Evolutionary conservation across 208 protist species (phyloP).

Genomic region (Crithidia bombi): DNA sequence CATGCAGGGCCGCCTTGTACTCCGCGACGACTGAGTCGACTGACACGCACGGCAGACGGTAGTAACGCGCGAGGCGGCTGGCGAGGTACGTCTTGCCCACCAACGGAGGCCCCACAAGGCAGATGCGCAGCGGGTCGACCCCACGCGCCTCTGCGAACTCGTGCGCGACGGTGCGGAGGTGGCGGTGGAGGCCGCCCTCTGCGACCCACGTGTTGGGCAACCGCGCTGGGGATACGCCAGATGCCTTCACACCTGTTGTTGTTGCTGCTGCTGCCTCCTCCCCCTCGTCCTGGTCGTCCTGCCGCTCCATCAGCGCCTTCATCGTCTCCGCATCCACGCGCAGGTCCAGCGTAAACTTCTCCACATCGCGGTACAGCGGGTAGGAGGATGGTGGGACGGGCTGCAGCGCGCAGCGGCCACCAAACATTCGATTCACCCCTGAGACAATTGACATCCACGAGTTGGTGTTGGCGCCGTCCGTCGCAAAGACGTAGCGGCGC

Average conservation of each 20-base stretch:
- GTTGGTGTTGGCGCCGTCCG: constrained; percentile 68
- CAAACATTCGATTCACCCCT: constrained; percentile 85
- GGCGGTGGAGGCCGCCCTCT: constrained; percentile 74
- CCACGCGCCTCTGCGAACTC: constrained; percentile 79
- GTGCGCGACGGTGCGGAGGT: constrained; percentile 61
- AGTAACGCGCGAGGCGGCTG: constrained; percentile 62
- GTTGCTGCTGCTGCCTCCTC: background rate
- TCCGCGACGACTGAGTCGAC: constrained; percentile 46
- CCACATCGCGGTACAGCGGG: constrained; percentile 79
- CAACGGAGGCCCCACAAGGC: constrained; percentile 88
- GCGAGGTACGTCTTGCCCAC: constrained; percentile 86
- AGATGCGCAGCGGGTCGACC: constrained; percentile 82
- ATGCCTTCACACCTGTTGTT: background rate
- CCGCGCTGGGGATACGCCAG: background rate
- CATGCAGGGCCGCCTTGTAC: constrained; percentile 55
- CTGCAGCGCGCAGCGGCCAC: constrained; percentile 44
- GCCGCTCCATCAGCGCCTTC: constrained; percentile 65
- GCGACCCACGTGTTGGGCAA: constrained; percentile 70
- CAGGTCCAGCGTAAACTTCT: constrained; percentile 90
- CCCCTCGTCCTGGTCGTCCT: constrained; percentile 51
- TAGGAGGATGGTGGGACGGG: constrained; percentile 60
- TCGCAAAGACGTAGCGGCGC: constrained; percentile 90
- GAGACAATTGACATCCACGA: constrained; percentile 75
- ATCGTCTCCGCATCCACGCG: constrained; percentile 78
- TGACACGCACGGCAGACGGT: constrained; percentile 69